A percentile compares a stretch with the other conserved stretches of the same genome.
phyloP scores from a whole-genome alignment of 1,284 basidiomycete genomes.

The Melampsora larici-populina region DNA sequence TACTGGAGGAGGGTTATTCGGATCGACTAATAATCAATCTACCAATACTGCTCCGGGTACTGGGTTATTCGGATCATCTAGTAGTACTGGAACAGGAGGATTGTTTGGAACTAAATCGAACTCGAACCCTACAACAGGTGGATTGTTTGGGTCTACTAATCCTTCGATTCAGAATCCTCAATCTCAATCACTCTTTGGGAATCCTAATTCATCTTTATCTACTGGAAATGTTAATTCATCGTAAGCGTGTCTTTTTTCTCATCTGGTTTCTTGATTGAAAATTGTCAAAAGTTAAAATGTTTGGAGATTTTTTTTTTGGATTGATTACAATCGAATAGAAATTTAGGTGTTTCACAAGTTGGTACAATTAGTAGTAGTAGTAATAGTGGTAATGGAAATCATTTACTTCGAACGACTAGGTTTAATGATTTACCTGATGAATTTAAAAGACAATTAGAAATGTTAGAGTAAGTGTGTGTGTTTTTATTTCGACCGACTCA shows the following conservation, averaged over 20 bases:
- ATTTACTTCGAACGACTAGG: slow-evolving; percentile 14
- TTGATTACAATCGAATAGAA: slow-evolving; percentile 20
- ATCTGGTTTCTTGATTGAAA: neutral
- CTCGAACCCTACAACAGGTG: neutral
- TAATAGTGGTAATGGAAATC: too few relatives aligned
- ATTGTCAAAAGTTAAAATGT: neutral
- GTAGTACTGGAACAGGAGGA: neutral
- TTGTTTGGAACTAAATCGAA: neutral
- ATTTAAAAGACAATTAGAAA: slow-evolving; percentile 32
- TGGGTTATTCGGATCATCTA: slow-evolving; percentile 4
- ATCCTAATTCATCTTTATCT: neutral
- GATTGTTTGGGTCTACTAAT: neutral
- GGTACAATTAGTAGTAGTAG: neutral
- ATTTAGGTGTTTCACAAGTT: neutral
- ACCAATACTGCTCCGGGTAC: slow-evolving; percentile 1
- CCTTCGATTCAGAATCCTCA: neutral
- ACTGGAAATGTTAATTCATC: neutral
- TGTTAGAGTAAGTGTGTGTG: slow-evolving; percentile 24
- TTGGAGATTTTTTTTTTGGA: neutral
- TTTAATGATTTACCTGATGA: slow-evolving; percentile 41
- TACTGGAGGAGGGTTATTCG: neutral
- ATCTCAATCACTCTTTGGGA: neutral
- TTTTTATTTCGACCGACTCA: neutral
- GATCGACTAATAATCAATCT: neutral
- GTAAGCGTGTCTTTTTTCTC: neutral